A percentile compares a stretch with the other conserved stretches of the same genome.
These are phyloP conservation scores for Leucaena leucocephala DNA, from an alignment of 306 rosid genomes.

Conservation along the genomic window DNA sequence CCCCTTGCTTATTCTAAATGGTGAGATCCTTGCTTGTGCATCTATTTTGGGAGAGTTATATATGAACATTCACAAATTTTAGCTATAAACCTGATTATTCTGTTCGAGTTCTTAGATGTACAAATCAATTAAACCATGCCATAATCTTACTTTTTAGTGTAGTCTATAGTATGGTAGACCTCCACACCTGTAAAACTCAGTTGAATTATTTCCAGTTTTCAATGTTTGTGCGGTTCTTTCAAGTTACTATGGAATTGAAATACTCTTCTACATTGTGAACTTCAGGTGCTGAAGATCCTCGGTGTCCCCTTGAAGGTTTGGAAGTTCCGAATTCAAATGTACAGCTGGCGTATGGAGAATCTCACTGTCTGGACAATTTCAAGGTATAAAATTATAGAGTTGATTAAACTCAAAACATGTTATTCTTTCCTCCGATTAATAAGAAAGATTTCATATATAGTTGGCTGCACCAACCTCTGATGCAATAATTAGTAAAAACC, in stretches of 20 bases:
- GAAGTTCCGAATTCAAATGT: conserved; percentile 46
- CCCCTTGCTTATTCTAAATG: conserved; percentile 75
- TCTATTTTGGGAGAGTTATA: not conserved
- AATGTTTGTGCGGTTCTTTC: conserved; percentile 4
- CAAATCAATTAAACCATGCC: conserved; percentile 20
- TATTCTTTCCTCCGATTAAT: conserved; percentile 21
- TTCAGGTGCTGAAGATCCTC: conserved; percentile 84
- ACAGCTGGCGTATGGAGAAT: conserved; percentile 47
- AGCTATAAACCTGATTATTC: conserved; percentile 15
- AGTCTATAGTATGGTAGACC: conserved; percentile 18
- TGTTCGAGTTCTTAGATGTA: conserved; percentile 15
- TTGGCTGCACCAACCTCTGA: conserved; percentile 4
- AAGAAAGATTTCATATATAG: conserved; percentile 7
- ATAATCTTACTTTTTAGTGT: conserved; percentile 13
- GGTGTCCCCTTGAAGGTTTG: conserved; percentile 74
- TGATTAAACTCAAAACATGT: conserved; percentile 4
- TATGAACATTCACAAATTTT: conserved; percentile 20
- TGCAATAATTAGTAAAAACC: conserved; percentile 3
- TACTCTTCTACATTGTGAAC: conserved; percentile 33
- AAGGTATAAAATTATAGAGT: conserved; percentile 53
- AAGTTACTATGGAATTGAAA: conserved; percentile 31
- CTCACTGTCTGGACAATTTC: conserved; percentile 50
- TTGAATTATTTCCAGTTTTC: conserved; percentile 22
- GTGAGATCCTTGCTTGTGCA: conserved; percentile 43
- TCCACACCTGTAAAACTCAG: not conserved